phyloP scores from a whole-genome alignment of 2,329 filamentous ascomycete genomes.

The Colletotrichum cereale region DNA sequence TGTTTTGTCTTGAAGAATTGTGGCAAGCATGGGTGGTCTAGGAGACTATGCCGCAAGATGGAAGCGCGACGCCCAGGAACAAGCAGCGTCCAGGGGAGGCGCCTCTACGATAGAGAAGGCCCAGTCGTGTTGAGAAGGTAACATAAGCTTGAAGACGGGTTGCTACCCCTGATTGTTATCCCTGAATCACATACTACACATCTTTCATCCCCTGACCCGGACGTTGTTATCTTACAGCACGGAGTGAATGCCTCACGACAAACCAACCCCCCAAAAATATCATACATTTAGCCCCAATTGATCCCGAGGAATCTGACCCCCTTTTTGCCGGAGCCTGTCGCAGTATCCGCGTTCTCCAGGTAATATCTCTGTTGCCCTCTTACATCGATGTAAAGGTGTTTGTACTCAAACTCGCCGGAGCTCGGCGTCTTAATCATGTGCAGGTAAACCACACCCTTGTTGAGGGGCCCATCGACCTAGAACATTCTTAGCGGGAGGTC shows the following conservation, averaged over 20 bases:
- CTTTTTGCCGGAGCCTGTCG: conserved; percentile 52
- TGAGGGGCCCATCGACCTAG: conserved; percentile 81
- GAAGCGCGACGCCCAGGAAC: background rate
- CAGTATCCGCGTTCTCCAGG: conserved; percentile 70
- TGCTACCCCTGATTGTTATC: too few species aligned
- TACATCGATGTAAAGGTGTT: conserved; percentile 84
- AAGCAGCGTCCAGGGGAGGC: background rate
- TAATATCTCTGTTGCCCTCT: conserved; percentile 76
- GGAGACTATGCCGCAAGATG: background rate
- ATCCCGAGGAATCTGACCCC: conserved; percentile 72
- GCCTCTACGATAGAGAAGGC: too few species aligned
- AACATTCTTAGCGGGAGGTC: conserved; percentile 31
- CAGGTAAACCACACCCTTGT: conserved; percentile 79
- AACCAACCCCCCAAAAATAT: background rate
- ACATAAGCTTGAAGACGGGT: background rate
- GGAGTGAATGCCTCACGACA: background rate
- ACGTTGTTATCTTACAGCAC: conserved; percentile 8
- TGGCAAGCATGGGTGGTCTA: background rate
- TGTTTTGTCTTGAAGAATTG: background rate
- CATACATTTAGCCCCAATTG: conserved; percentile 61
- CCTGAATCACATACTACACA: background rate
- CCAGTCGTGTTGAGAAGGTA: background rate
- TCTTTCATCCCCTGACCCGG: background rate
- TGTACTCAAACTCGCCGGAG: conserved; percentile 79
- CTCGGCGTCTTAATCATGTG: conserved; percentile 80